Conservation (phyloP, 2,329 filamentous ascomycete species). For the Alternaria brassicae region DNA sequence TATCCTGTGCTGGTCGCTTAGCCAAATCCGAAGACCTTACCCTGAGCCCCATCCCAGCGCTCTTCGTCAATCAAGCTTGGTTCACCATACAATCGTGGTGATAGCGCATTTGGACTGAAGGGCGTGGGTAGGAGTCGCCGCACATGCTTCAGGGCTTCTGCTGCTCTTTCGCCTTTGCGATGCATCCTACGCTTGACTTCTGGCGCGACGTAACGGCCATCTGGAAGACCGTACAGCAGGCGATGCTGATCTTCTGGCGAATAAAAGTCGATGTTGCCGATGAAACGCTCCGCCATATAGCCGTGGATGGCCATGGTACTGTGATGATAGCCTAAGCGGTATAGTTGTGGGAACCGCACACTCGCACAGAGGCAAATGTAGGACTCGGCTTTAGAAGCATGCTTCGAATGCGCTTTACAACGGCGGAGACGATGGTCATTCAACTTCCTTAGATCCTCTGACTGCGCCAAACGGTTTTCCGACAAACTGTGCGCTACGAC, state of each 20-base stretch:
- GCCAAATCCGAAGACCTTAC: not conserved
- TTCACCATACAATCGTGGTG: not conserved
- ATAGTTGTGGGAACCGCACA: not conserved
- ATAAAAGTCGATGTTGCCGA: not conserved
- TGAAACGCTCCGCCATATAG: not conserved
- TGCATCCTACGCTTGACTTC: not conserved
- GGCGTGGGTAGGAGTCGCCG: not conserved
- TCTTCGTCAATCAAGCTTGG: constrained; percentile 17
- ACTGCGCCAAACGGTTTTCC: not conserved
- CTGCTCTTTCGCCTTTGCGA: not conserved
- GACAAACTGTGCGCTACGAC: not conserved
- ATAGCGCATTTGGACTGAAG: not conserved
- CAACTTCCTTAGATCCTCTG: not conserved
- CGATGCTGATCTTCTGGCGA: not conserved
- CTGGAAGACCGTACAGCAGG: not conserved
- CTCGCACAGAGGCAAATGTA: not conserved
- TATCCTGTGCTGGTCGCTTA: not conserved
- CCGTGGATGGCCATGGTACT: not conserved
- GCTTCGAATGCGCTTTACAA: not conserved
- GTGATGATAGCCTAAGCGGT: not conserved
- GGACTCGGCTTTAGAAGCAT: too few relatives aligned
- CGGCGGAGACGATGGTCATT: too few relatives aligned
- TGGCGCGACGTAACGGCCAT: not conserved
- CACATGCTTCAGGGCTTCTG: not conserved
- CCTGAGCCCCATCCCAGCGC: constrained; percentile 12